Evolutionary conservation across 768 basidiomycete genomes (phyloP), one percentile per base, ranked within the genome.

Genomic region (Boletus vinaceobasis): DNA sequence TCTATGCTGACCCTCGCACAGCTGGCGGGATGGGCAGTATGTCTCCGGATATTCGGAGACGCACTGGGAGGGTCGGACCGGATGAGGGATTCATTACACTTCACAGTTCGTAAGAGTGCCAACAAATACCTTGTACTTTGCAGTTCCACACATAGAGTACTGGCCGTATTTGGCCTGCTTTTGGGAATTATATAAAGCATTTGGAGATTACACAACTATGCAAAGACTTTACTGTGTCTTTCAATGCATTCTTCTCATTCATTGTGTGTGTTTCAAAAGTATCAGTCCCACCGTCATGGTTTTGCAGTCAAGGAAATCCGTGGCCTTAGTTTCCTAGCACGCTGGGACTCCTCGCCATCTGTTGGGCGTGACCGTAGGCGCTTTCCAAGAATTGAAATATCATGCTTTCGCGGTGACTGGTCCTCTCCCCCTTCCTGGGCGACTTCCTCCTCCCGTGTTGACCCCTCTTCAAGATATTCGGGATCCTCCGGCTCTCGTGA

Each of bases 11-110:
- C 38, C 69, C 69, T 44, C 65, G 63, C 38, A 21, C 49, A 15
- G 60, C 63, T 7, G 73, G 64, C 15, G 73, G 68, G 23, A 73
- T 76, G 70, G 63, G 68, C 6, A 69, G 61, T 13, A 72, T 73
- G 66, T 68, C 72, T 38, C 70, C 72, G 21, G 70, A 73, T 38
- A 62, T 72, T 31, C 65, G 70, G 37, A 62, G 70, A 59, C 64
- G 72, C 27, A 37, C 55, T 0, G 66, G 65, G 37, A 67, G 71
- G 43, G 43, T 71, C 49, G 71, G 66, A 32, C 66, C 64, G 3
- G 70, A 72, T 0, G 70, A 73, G 5, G 66, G 71, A 17, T 73
- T 69, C 36, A 71, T 71, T 11, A 4, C 69, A n/a, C 58, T 71
- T 11, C 69, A 71, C 55, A 67, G 67, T 32, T 57, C 67, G 6